These are phyloP conservation scores for Chaetomium strumarium DNA, from an alignment of 2,329 filamentous ascomycete species.

Conservation along the genomic window DNA sequence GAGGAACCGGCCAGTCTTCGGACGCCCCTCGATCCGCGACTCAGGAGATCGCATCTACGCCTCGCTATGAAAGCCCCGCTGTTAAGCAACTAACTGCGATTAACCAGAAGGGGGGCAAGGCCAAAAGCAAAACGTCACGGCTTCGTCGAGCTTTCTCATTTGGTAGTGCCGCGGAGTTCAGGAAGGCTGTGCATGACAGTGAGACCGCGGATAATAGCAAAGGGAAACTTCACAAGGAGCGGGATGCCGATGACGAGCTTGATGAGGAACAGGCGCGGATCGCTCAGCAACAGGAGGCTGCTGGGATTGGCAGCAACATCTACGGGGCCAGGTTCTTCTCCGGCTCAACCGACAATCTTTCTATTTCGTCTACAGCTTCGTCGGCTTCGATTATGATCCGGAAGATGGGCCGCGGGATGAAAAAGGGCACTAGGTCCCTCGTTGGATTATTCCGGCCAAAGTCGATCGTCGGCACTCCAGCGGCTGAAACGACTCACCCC, in stretches of 20 bases:
- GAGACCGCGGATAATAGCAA: conserved; percentile 32
- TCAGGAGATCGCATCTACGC: conserved; percentile 29
- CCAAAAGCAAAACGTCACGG: conserved; percentile 79
- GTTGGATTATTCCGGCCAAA: conserved; percentile 94
- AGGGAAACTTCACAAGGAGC: conserved; percentile 60
- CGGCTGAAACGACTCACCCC: conserved; percentile 59
- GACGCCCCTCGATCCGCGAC: conserved; percentile 23
- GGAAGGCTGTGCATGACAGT: conserved; percentile 63
- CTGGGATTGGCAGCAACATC: conserved; percentile 86
- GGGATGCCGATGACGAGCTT: conserved; percentile 56
- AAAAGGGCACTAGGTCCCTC: conserved; percentile 83
- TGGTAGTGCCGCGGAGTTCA: conserved; percentile 86
- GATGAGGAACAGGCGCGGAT: conserved; percentile 90
- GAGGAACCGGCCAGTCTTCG: conserved; percentile 27
- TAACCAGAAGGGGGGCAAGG: conserved; percentile 70
- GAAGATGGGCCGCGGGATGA: conserved; percentile 99
- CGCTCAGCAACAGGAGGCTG: conserved; percentile 85
- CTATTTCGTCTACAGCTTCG: conserved; percentile 82
- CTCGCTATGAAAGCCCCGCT: conserved; percentile 58
- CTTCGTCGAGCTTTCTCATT: conserved; percentile 92
- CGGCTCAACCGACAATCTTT: conserved; percentile 90
- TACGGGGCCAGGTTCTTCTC: conserved; percentile 84
- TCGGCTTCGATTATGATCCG: conserved; percentile 91
- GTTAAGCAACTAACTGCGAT: conserved; percentile 82
- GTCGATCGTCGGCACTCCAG: conserved; percentile 73